Percentiles rank a stretch among this genome's conserved stretches.
These are phyloP conservation scores for Saururus chinensis DNA, from an alignment of 164 flowering plant species.

Conservation along the genomic window DNA sequence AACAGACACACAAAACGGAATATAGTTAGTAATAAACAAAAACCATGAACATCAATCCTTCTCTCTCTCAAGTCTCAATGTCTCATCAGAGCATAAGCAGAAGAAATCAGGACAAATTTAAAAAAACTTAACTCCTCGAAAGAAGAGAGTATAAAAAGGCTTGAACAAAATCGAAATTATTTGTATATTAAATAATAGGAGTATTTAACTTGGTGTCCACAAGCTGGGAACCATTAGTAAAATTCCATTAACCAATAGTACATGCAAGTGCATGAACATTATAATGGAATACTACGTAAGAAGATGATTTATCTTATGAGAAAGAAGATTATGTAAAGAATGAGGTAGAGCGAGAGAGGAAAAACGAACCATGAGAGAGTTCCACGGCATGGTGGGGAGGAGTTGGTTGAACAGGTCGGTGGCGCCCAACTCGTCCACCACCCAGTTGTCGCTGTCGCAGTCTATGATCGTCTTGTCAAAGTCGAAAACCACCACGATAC, in stretches of 20 bases:
- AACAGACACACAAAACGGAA: background rate
- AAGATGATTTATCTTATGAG: too few relatives aligned
- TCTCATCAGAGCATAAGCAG: too few relatives aligned
- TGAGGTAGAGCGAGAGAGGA: too few relatives aligned
- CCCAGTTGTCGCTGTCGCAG: slow-evolving; percentile 72
- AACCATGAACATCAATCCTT: background rate
- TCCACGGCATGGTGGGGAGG: slow-evolving; percentile 77
- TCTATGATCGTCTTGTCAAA: slow-evolving; percentile 81
- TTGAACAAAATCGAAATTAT: background rate
- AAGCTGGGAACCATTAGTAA: too few relatives aligned
- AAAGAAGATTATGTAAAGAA: background rate
- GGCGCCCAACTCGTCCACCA: slow-evolving; percentile 49
- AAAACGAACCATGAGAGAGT: slow-evolving; percentile 51
- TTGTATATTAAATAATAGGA: background rate
- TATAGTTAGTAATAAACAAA: background rate
- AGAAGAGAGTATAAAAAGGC: background rate
- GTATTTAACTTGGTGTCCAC: too few relatives aligned
- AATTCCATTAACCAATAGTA: too few relatives aligned
- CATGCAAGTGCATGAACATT: too few relatives aligned
- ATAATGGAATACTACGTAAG: too few relatives aligned
- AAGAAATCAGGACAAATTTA: background rate
- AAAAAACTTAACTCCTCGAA: too few relatives aligned
- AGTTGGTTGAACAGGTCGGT: slow-evolving; percentile 55
- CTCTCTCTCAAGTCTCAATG: background rate
- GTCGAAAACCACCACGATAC: slow-evolving; percentile 54